Evolutionary conservation across 768 basidiomycete genomes (phyloP), one percentile per base, ranked within the genome.

Genomic region (Atractiella rhizophila): DNA sequence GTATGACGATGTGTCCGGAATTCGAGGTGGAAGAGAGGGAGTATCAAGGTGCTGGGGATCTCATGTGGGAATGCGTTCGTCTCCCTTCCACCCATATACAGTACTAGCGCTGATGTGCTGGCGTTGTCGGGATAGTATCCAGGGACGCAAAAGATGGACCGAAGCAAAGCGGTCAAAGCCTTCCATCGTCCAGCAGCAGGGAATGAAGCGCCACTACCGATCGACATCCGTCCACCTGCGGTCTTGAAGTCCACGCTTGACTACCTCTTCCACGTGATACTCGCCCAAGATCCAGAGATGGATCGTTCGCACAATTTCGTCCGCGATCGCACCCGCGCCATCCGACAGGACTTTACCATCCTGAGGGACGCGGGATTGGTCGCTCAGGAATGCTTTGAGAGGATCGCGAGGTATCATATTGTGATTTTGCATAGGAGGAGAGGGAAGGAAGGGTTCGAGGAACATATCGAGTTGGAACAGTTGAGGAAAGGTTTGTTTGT

Each of bases 401-500:
- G 88, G 39, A 88, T 86, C 55, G 86, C 77, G 30, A 70, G 88
- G 28, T 94, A 79, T 52, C 88, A 96, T 57, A 79, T 94, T 40
- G 63, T 94, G 1, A 74, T 75, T 0, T 57, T 88, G 20, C 79
- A 83, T 15, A 43, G 48, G 34, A 39, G 63, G 49, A 42, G 60
- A 18, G 59, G 54, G 30, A 72, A 56, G 68, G 73, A 20, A 69
- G 74, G 48, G 62, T 80, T 55, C 69, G 71, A 24, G 56, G 73
- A 50, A 62, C 68, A 13, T 40, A 55, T 83, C 58, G 83, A 88
- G 56, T 73, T 81, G 43, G 80, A 86, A 54, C 80, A 85, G 49
- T 64, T 86, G 28, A 79, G 80, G 70, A 81, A 86, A 55, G 75
- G 83, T 91, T 50, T 48, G 79, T 64, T 2, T 2, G 25, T n/a